Base-by-base conservation (phyloP, 2,329 filamentous ascomycete species). In the Neoascochyta sp. region DNA sequence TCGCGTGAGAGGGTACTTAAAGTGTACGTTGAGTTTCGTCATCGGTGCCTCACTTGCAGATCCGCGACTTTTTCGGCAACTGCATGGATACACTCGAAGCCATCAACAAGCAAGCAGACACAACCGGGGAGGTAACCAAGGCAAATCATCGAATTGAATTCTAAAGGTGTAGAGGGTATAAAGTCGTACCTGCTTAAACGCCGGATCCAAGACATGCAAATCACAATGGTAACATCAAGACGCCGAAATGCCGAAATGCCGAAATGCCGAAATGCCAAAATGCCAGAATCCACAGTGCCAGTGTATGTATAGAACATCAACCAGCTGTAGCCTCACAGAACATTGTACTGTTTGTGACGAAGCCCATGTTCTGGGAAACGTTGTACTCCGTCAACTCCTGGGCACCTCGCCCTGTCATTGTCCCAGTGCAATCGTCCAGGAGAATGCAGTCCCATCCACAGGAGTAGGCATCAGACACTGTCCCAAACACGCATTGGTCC, bases 401-500 rank as follows among this genome's bases (percentile, higher is more conserved):
- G 3, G 65, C 63, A 11, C 58, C 57, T 18, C 57, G 37, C 9
- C 54, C 56, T 2, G 64, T 66, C 63, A 65, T 64, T 1, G 64
- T 66, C 7, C 62, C 63, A 3, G 62, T 63, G 40, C 63, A 67
- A 42, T 67, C 64, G 32, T 50, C 43, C 22, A 67, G 45, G 11
- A 66, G 47, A 23, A 67, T 50, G 52, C 62, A 66, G 33, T 66
- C 64, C 60, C 61, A 67, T 14, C 41, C 63, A 37, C 54, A 67
- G 10, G 54, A 62, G 45, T 66, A 67, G 1, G 63, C 60, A 29
- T 66, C 64, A 9, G 61, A 63, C 13, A 66, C 45, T 1, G 63
- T 67, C 14, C 63, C 64, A 16, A 66, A 58, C 8, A 67, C 49
- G 27, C 64, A 67, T 43, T 66, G 64, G 40, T 67, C 64, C 7